Conservation (phyloP, 805 yeast species). For the Teunomyces funiuensis region DNA sequence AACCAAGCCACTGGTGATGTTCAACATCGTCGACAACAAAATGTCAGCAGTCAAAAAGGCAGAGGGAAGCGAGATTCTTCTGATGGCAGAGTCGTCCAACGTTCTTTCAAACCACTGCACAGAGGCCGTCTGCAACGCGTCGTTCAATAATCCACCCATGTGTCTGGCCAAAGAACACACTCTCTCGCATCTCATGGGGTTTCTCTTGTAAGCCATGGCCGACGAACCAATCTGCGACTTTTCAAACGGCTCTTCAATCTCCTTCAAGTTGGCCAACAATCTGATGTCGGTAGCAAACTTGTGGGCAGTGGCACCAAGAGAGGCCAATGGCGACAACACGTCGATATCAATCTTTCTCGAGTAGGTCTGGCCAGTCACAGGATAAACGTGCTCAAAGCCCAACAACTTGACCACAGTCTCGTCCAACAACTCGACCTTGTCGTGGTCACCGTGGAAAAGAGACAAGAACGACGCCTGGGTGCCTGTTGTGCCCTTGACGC, state of each 20-base stretch:
- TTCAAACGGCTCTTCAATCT: slow-evolving; percentile 97
- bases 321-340: slow-evolving; percentile 85
- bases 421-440: slow-evolving; percentile 90
- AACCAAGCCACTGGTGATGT: slow-evolving; percentile 92
- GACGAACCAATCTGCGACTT: slow-evolving; percentile 97
- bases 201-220: slow-evolving; percentile 99
- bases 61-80: slow-evolving; percentile 94
- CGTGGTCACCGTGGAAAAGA: slow-evolving; percentile 95
- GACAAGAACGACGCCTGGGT: slow-evolving; percentile 96
- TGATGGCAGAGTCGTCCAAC: slow-evolving; percentile 94
- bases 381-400: slow-evolving; percentile 94
- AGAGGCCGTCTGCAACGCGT: slow-evolving; percentile 94
- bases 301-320: slow-evolving; percentile 94
- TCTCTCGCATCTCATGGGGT: slow-evolving; percentile 99
- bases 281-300: slow-evolving; percentile 97
- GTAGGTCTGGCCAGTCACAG: slow-evolving; percentile 98
- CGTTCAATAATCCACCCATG: slow-evolving; percentile 85
- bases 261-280: slow-evolving; percentile 93
- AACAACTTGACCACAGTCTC: slow-evolving; percentile 87
- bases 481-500: slow-evolving; percentile 99
- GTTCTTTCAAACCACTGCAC: slow-evolving; percentile 99
- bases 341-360: slow-evolving; percentile 97
- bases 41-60: slow-evolving; percentile 97
- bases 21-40: slow-evolving; percentile 80
- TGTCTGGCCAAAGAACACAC: slow-evolving; percentile 98